Percentiles rank a stretch among this genome's conserved stretches.
Conservation (phyloP, 164 flowering plant genomes). For the Dillenia suffruticosa region DNA sequence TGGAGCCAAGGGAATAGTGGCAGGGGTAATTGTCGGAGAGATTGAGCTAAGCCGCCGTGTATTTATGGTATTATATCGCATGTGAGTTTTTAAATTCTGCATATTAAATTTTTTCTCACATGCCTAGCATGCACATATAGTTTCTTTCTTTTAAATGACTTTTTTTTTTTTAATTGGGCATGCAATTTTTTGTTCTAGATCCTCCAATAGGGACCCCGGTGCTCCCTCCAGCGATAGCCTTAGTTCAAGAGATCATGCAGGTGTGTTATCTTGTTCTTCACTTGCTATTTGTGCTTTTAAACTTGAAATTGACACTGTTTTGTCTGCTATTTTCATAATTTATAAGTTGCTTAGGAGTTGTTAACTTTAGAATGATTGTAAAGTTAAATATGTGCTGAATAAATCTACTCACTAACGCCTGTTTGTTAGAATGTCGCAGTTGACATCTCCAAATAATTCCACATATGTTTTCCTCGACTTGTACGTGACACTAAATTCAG, state of each 20-base stretch:
- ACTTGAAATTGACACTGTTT: neutral
- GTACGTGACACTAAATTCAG: too few species aligned
- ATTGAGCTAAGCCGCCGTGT: constrained; percentile 77
- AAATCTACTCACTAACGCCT: too few species aligned
- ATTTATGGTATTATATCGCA: constrained; percentile 83
- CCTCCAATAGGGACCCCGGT: constrained; percentile 86
- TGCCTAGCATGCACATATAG: neutral
- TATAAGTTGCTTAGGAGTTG: too few species aligned
- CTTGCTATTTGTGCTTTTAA: constrained; percentile 1
- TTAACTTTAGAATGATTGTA: too few species aligned
- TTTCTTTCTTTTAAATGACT: neutral
- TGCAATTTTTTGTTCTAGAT: constrained; percentile 37
- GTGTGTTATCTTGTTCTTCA: constrained; percentile 30
- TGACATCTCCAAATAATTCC: too few species aligned
- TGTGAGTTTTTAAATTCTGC: constrained; percentile 46
- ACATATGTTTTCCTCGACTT: too few species aligned
- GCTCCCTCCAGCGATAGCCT: constrained; percentile 58
- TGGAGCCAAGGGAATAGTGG: constrained; percentile 71
- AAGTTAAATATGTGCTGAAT: too few species aligned
- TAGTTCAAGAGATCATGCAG: constrained; percentile 73
- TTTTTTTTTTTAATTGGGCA: neutral
- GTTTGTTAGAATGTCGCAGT: too few species aligned
- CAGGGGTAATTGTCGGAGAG: constrained; percentile 96
- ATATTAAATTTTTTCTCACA: neutral
- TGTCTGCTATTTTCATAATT: too few species aligned